Base-by-base conservation (phyloP, 1,284 basidiomycete species). In the Ceratobasidium theobromae region DNA sequence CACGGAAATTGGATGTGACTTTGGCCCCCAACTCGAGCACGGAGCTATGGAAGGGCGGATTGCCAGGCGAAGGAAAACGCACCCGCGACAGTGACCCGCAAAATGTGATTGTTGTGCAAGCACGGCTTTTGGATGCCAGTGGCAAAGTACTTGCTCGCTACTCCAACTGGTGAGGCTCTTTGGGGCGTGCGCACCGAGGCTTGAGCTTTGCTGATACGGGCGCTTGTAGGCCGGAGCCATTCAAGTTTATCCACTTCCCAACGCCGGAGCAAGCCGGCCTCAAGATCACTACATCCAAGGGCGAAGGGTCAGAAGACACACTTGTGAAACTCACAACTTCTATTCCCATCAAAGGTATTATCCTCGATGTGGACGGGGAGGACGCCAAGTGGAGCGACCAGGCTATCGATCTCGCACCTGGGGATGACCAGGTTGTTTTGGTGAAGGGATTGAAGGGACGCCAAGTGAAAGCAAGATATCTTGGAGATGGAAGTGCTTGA, bases 211-310 rank as follows among this genome's bases (percentile, higher is more conserved):
- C 33, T 11, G 68, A 71, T 71, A n/a, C n/a, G n/a, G n/a, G n/a
- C n/a, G n/a, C n/a, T 27, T 73, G 72, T 70, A 93, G 90, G 91
- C 90, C 90, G 11, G 90, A 94, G 75, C 93, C 93, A 28, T 95
- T 88, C 82, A 95, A 96, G 77, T 95, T 85, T 77, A 86, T 95
- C 75, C 80, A 83, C 52, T 94, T 93, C 81, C 91, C 92, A 40
- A 72, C 83, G 21, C 76, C 81, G 48, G 75, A 81, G 57, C 81
- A 84, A 65, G 74, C 88, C 30, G 84, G 82, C 23, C 79, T 94
- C 58, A 76, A 80, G 58, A 80, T 86, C 11, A 38, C 54, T 18
- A 43, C 64, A 45, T 28, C 43, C 53, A 40, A 76, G 74, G n/a
- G 69, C 73, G 4, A 84, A 87, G 68, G 85, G 85, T 27, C 53